A percentile compares a stretch with the other conserved stretches of the same genome.
Evolutionary conservation across 1,139 yeast genomes (phyloP).

Genomic region (Yarrowia galli): DNA sequence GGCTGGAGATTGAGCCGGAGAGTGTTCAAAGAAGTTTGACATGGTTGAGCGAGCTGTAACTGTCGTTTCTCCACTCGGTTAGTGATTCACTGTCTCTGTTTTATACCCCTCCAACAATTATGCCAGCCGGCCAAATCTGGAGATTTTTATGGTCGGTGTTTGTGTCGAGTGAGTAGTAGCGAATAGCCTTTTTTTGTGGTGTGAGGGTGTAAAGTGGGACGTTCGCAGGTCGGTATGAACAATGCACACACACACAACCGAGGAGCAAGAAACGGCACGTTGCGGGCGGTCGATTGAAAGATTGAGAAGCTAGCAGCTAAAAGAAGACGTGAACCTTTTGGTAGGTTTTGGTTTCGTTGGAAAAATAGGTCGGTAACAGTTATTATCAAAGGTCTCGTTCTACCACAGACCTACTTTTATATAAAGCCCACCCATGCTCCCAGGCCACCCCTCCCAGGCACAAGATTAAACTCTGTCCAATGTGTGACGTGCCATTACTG

Average conservation of each 20-base stretch:
- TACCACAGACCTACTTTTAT: constrained; percentile 9
- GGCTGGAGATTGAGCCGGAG: constrained; percentile 35
- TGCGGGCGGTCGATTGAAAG: neutral
- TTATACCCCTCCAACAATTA: constrained; percentile 36
- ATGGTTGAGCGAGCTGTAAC: neutral
- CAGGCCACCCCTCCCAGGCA: constrained; percentile 27
- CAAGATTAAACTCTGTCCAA: constrained; percentile 38
- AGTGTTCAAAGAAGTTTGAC: constrained; percentile 37
- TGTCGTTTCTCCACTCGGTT: constrained; percentile 10
- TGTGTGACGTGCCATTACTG: constrained; percentile 31
- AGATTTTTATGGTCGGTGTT: constrained; percentile 31
- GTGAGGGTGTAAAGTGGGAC: constrained; percentile 21
- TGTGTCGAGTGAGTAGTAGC: constrained; percentile 36
- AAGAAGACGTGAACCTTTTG: neutral
- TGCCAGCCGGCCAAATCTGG: constrained; percentile 35
- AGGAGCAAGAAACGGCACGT: neutral
- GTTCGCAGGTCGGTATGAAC: neutral
- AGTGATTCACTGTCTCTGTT: constrained; percentile 25
- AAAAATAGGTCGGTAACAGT: neutral
- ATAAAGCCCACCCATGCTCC: constrained; percentile 2
- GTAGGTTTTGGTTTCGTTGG: neutral
- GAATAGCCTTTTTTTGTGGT: constrained; percentile 27
- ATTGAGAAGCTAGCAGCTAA: neutral
- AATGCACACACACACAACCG: neutral
- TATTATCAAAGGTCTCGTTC: neutral